A percentile compares a stretch with the other conserved stretches of the same genome.
phyloP scores from a whole-genome alignment of 176 grass and related monocot genomes.

The Raddia distichophylla region DNA sequence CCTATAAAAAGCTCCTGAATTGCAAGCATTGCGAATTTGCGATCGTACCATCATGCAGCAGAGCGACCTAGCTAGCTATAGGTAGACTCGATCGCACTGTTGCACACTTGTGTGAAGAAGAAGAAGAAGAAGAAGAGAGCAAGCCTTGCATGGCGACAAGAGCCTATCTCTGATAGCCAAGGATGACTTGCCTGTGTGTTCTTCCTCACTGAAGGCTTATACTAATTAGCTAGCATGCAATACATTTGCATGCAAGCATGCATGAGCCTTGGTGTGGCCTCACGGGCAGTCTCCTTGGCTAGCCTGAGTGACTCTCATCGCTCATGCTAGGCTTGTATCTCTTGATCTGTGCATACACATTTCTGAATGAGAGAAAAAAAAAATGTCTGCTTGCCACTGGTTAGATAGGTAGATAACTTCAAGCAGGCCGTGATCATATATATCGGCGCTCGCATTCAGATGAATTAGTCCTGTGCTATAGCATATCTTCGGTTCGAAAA shows the following conservation, averaged over 20 bases:
- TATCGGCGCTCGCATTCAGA: neutral
- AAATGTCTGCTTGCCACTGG: neutral
- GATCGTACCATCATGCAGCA: neutral
- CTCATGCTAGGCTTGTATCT: conserved; percentile 46
- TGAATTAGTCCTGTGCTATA: neutral
- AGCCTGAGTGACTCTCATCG: conserved; percentile 39
- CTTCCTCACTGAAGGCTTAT: neutral
- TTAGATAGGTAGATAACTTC: neutral
- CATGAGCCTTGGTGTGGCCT: conserved; percentile 12
- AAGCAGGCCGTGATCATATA: neutral
- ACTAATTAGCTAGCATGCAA: too few relatives aligned
- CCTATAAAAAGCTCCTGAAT: conserved; percentile 25
- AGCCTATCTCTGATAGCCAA: conserved; percentile 46
- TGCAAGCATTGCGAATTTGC: neutral
- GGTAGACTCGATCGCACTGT: neutral
- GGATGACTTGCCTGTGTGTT: conserved; percentile 55
- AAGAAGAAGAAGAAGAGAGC: conserved; percentile 18
- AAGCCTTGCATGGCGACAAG: conserved; percentile 48
- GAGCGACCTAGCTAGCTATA: neutral
- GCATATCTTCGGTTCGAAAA: too few relatives aligned
- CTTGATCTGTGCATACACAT: neutral
- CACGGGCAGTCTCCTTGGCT: conserved; percentile 57
- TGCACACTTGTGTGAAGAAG: neutral
- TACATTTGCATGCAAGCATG: neutral
- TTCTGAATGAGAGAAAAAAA: neutral